Evolutionary conservation across 2,329 filamentous ascomycete genomes (phyloP), one percentile per base, ranked within the genome.

Genomic region (Berkeleyomyces basicola): DNA sequence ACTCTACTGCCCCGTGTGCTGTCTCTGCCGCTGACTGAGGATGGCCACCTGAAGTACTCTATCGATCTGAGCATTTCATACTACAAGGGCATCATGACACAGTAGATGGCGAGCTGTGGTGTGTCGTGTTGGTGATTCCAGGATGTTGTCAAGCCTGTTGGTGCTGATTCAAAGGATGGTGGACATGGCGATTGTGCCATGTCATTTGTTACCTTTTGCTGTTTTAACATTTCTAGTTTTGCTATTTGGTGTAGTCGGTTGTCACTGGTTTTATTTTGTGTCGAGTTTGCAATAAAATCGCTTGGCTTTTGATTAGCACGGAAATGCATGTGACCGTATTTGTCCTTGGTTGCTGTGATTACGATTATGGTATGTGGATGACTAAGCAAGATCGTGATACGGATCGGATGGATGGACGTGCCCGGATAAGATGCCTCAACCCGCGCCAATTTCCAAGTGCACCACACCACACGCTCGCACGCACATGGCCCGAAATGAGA

Each of bases 41-140:
- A 92, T 71, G 80, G 83, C 46, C 81, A 86, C 67, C 74, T 90
- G 65, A 78, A 81, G 68, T 86, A 91, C 71, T 85, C 86, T 7
- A 80, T 84, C 42, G 82, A 87, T 65, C 75, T 90, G 67, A 85
- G 86, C 67, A 77, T 85, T 68, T 79, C 80, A 62, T 88, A 88
- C 68, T 90, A 88, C 71, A 78, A 78, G 64, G 79, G 80, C 63
- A 76, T 87, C 47, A 83, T 86, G 80, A 79, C 75, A 4, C 72
- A 60, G 47, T 67, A 59, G 55, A 39, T 36, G 33, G n/a, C n/a
- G 36, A 10, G 10, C 37, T 37, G 44, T 60, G 36, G 31, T 33
- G 37, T 63, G n/a, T 61, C 9, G 44, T 23, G 23, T 23, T 23
- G 23, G 23, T 23, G 23, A 23, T 23, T 23, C 23, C 23, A 23